Evolutionary conservation across 176 grass and related monocot species (phyloP), one percentile per base, ranked within the genome.

Genomic region (Oryza punctata): DNA sequence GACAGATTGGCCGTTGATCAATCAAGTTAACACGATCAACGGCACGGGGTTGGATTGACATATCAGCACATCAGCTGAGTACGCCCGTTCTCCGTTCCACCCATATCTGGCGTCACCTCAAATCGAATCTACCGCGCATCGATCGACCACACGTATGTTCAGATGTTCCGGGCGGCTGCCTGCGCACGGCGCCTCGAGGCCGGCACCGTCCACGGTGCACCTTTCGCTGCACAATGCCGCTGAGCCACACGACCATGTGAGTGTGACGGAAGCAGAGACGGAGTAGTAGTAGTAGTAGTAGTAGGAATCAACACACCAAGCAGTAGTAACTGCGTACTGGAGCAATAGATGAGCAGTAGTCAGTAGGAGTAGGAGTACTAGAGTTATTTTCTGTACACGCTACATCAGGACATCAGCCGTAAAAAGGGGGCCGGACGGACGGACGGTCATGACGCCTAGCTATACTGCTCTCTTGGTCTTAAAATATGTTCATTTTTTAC

Each of bases 401-500:
- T 18, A 44, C 26, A 79, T 79, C 40, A 41, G 40, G 8, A 10
- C 40, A 41, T 41, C 63, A n/a, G 25, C 26, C 77, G 63, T 13
- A 67, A 50, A 79, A 49, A 15, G 43, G 41, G 44, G 15, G 12
- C 21, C 40, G 77, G 63, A 29, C 40, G 45, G 13, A 32, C 63
- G 63, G 77, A 49, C 63, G 63, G 77, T 67, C 77, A 23, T 79
- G 26, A 26, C 13, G 61, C 38, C 60, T 78, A 63, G 52, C 52
- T 1, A 37, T 37, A 37, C 32, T 33, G 30, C 30, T 2, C n/a
- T n/a, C n/a, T n/a, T 3, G 30, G 30, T 32, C 30, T 32, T 4
- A 32, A 32, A 32, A 32, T 32, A 32, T 3, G 4, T 32, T 32
- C 30, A 32, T 32, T 32, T 32, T 4, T 32, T 32, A 32, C 2